Conservation (phyloP, 2,329 filamentous ascomycete genomes). For the Aspergillus proliferans region DNA sequence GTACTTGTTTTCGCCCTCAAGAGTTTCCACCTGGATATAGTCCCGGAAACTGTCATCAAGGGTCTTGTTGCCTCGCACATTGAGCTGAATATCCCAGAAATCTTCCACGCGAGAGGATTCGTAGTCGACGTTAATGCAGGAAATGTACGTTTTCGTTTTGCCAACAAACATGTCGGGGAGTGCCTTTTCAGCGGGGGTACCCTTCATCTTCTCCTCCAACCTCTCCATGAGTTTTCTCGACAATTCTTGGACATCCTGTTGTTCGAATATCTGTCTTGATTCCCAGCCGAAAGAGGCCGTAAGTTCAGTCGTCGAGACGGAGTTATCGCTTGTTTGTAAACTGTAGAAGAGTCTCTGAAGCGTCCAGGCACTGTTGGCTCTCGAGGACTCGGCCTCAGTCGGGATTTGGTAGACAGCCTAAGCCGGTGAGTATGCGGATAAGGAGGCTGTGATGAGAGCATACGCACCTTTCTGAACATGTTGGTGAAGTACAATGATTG, state of each 20-base stretch:
- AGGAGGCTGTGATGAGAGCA: not conserved
- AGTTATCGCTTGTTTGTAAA: slow-evolving; percentile 74
- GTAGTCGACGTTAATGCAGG: slow-evolving; percentile 96
- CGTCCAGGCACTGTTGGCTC: slow-evolving; percentile 84
- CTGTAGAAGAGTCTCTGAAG: slow-evolving; percentile 92
- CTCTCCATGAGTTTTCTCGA: slow-evolving; percentile 96
- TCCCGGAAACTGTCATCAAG: slow-evolving; percentile 92
- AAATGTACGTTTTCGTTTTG: slow-evolving; percentile 98
- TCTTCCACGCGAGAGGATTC: slow-evolving; percentile 94
- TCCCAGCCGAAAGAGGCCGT: slow-evolving; percentile 98
- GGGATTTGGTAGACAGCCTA: slow-evolving; percentile 96
- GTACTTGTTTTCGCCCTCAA: slow-evolving; percentile 98
- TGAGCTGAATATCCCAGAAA: slow-evolving; percentile 98
- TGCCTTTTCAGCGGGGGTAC: slow-evolving; percentile 81
- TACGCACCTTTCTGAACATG: slow-evolving; percentile 76
- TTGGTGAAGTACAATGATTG: slow-evolving; percentile 85
- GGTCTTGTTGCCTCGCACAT: slow-evolving; percentile 88
- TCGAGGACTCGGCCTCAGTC: slow-evolving; percentile 74
- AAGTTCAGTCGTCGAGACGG: slow-evolving; percentile 85
- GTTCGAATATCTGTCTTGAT: slow-evolving; percentile 93
- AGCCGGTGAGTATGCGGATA: not conserved
- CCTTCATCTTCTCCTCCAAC: slow-evolving; percentile 97
- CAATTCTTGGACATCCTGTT: slow-evolving; percentile 96
- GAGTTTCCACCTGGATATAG: slow-evolving; percentile 92
- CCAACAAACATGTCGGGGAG: slow-evolving; percentile 89